phyloP scores from a whole-genome alignment of 1,139 yeast genomes.

The Yamadazyma atlantica region DNA sequence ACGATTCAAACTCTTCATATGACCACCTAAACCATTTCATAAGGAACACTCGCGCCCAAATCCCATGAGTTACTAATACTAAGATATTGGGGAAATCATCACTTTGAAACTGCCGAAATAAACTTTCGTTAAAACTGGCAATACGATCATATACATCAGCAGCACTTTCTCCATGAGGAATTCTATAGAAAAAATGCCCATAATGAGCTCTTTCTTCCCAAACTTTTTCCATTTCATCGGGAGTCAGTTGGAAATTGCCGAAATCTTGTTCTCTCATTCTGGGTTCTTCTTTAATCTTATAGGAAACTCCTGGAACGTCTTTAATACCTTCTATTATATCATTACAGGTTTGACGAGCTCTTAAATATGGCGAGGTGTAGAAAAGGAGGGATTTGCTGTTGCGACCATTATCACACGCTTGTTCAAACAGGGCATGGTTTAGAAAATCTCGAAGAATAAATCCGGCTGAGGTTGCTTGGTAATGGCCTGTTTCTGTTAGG shows the following conservation, averaged over 20 bases:
- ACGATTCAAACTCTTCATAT: slow-evolving; percentile 81
- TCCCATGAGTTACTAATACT: slow-evolving; percentile 88
- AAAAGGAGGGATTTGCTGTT: slow-evolving; percentile 46
- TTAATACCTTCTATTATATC: slow-evolving; percentile 63
- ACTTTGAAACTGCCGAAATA: slow-evolving; percentile 73
- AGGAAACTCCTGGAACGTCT: slow-evolving; percentile 47
- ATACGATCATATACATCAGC: slow-evolving; percentile 93
- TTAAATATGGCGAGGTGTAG: slow-evolving; percentile 78
- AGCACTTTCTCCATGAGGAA: slow-evolving; percentile 92
- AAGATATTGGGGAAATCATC: slow-evolving; percentile 70
- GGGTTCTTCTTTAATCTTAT: slow-evolving; percentile 76
- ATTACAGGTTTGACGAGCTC: slow-evolving; percentile 81
- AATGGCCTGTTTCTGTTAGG: slow-evolving; percentile 66
- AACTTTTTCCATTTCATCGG: slow-evolving; percentile 72
- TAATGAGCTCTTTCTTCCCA: slow-evolving; percentile 84
- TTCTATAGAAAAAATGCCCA: slow-evolving; percentile 89
- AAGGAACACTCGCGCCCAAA: slow-evolving; percentile 87
- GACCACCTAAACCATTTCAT: slow-evolving; percentile 96
- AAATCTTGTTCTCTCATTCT: slow-evolving; percentile 92
- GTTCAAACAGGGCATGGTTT: slow-evolving; percentile 44
- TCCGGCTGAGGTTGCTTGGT: slow-evolving; percentile 73
- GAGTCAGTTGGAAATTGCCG: slow-evolving; percentile 83
- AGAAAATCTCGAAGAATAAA: slow-evolving; percentile 52
- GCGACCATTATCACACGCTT: slow-evolving; percentile 6
- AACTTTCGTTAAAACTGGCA: slow-evolving; percentile 83